Evolutionary conservation across 2,329 filamentous ascomycete species (phyloP), one percentile per base, ranked within the genome.

Genomic region (Verticillium albo-atrum): DNA sequence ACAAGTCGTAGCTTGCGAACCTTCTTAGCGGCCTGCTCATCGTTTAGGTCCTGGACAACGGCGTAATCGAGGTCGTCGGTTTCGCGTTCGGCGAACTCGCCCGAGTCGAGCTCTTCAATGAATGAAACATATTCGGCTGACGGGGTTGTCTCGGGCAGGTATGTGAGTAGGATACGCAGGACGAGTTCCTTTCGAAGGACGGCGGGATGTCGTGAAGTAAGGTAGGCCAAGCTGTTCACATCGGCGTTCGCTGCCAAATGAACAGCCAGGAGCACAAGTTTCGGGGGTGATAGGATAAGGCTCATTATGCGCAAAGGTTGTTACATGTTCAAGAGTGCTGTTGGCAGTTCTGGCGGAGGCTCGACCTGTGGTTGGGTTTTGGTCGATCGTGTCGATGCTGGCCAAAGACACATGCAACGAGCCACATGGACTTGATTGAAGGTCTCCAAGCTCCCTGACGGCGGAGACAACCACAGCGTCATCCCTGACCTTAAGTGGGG

Each of bases 81-180:
- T 28, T 71, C 64, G 30, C 71, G 66, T 25, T 77, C 71, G 28
- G 76, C 71, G 47, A 82, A 75, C 23, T 80, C 72, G 56, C 76
- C 77, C 4, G 75, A 75, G 47, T 77, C 79, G 61, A 92, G 74
- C 57, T 85, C 80, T 65, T 82, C 73, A 20, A 92, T 68, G 56
- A 91, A 82, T 15, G 77, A 76, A 20, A 84, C 76, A 69, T 93
- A 93, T 53, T 78, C 71, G n/a, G 74, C 74, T 5, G 91, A 86
- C 5, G 83, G 82, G 5, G 86, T 69, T 51, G 83, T 88, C 72
- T 94, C 90, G 27, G 92, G 91, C 1, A 96, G 80, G 69, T 89
- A 91, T 23, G 88, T 91, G 53, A 96, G 81, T 25, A 96, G 75
- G 57, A 95, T 86, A 52, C 89, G 86, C 60, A 95, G 79, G 26